These are phyloP conservation scores for Scheffersomyces ergatensis DNA, from an alignment of 805 yeast species.

Conservation along the genomic window DNA sequence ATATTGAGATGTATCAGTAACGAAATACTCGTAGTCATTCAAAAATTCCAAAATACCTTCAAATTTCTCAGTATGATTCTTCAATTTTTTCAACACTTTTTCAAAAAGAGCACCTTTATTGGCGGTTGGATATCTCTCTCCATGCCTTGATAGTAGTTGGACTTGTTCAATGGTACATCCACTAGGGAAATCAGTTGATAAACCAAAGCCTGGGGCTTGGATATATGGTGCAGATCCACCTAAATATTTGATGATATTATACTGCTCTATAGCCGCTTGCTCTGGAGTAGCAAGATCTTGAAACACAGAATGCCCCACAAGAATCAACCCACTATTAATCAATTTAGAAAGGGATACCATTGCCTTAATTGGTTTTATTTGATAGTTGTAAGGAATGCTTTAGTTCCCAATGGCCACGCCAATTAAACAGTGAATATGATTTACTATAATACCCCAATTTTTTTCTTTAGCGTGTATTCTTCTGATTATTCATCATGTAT, in stretches of 20 bases:
- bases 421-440: too few species aligned
- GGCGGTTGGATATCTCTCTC: constrained; percentile 58
- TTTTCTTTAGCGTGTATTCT: too few species aligned
- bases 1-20: constrained; percentile 26
- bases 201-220: constrained; percentile 48
- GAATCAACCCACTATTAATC: constrained; percentile 27
- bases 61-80: constrained; percentile 15
- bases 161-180: constrained; percentile 59
- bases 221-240: constrained; percentile 58
- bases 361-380: too few species aligned
- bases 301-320: constrained; percentile 24
- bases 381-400: too few species aligned
- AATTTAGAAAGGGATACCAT: constrained; percentile 32
- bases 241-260: constrained; percentile 44
- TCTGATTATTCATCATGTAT: too few species aligned
- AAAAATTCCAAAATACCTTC: constrained; percentile 50
- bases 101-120: constrained; percentile 14
- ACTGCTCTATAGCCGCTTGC: constrained; percentile 36
- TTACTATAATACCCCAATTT: too few species aligned
- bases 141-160: constrained; percentile 69
- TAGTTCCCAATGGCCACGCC: too few species aligned
- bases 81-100: constrained; percentile 14
- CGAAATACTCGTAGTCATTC: constrained; percentile 47
- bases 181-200: constrained; percentile 42
- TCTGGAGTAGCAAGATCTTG: constrained; percentile 30